Percentiles rank a stretch among this genome's conserved stretches.
These are phyloP conservation scores for Lentinula novae-zelandiae DNA, from an alignment of 1,284 basidiomycete species.

Conservation along the genomic window DNA sequence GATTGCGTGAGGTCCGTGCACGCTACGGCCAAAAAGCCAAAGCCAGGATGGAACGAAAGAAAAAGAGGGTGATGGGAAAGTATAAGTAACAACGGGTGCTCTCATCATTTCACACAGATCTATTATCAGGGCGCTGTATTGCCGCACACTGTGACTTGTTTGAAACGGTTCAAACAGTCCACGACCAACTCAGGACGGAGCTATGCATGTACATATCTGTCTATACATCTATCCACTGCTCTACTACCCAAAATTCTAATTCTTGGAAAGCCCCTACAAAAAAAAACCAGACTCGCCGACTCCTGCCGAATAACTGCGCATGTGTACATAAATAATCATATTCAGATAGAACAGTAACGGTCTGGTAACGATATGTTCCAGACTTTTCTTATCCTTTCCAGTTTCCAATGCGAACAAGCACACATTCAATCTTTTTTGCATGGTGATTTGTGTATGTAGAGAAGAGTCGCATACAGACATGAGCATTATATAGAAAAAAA, in stretches of 20 bases:
- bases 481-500: not conserved
- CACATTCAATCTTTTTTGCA: not conserved
- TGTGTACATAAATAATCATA: too few species aligned
- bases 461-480: not conserved
- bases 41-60: constrained; percentile 3
- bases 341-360: too few species aligned
- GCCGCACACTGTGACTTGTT: not conserved
- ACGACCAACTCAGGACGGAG: too few species aligned
- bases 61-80: constrained; percentile 4
- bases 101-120: not conserved
- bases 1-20: constrained; percentile 1
- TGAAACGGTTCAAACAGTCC: not conserved
- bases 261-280: too few species aligned
- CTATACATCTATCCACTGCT: too few species aligned
- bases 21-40: constrained; percentile 1
- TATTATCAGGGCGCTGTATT: not conserved
- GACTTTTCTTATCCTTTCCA: not conserved
- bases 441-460: not conserved
- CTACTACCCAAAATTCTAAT: too few species aligned
- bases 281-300: too few species aligned
- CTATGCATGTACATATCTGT: too few species aligned
- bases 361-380: not conserved
- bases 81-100: not conserved
- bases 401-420: not conserved
- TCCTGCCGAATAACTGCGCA: too few species aligned